These are phyloP conservation scores for Lentinula guzmanii DNA, from an alignment of 768 basidiomycete species.

Conservation along the genomic window DNA sequence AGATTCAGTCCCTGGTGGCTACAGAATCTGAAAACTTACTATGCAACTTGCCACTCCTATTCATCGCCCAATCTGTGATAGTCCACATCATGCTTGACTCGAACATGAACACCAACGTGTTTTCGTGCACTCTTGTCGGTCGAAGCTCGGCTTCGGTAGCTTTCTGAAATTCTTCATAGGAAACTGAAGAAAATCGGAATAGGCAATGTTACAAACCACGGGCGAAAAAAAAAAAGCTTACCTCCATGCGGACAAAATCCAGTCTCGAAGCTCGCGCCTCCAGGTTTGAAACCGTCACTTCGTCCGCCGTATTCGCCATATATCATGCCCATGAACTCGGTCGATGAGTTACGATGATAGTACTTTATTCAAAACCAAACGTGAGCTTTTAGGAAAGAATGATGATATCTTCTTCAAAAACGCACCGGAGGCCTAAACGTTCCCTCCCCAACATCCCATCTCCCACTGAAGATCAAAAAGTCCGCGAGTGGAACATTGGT, in stretches of 20 bases:
- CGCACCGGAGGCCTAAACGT: constrained; percentile 59
- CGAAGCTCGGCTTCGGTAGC: constrained; percentile 45
- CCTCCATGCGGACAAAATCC: constrained; percentile 64
- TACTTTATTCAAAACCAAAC: constrained; percentile 29
- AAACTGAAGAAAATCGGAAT: constrained; percentile 27
- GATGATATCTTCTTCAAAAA: background rate
- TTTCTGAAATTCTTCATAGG: constrained; percentile 55
- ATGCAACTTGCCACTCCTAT: constrained; percentile 52
- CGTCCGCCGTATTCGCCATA: constrained; percentile 61
- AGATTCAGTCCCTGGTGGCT: background rate
- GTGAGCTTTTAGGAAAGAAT: background rate
- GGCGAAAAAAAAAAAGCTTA: constrained; percentile 14
- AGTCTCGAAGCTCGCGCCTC: constrained; percentile 56
- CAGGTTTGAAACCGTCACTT: constrained; percentile 56
- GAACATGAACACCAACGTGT: constrained; percentile 59
- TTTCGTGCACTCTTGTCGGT: constrained; percentile 47
- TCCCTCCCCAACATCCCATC: constrained; percentile 56
- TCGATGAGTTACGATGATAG: constrained; percentile 58
- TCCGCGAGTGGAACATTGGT: constrained; percentile 54
- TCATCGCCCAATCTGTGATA: constrained; percentile 59
- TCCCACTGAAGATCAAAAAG: constrained; percentile 57
- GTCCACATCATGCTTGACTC: constrained; percentile 59
- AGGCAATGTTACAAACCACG: background rate
- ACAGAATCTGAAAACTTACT: constrained; percentile 25
- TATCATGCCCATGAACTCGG: constrained; percentile 61